These are phyloP conservation scores for Tolypocladium album DNA, from an alignment of 2,329 filamentous ascomycete species.

Conservation along the genomic window DNA sequence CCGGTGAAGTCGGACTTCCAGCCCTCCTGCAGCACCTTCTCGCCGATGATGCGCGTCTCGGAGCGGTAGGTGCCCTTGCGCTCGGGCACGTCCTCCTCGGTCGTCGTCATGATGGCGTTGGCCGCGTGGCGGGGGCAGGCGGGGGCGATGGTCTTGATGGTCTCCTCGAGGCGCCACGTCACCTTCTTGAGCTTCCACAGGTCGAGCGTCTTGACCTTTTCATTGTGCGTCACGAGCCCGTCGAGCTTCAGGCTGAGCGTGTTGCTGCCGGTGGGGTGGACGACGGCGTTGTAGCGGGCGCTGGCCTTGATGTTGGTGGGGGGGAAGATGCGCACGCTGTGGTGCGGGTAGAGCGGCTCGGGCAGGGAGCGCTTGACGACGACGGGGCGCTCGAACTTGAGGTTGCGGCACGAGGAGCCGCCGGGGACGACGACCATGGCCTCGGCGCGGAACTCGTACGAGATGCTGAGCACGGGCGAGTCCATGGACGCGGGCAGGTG, in stretches of 20 bases:
- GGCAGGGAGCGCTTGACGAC: conserved; percentile 69
- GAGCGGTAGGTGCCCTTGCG: conserved; percentile 63
- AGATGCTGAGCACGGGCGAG: conserved; percentile 58
- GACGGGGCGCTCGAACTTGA: conserved; percentile 57
- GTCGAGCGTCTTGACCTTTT: conserved; percentile 59
- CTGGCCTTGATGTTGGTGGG: conserved; percentile 87
- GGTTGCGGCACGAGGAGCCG: conserved; percentile 23
- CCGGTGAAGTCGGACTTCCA: conserved; percentile 68
- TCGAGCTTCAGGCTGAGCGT: conserved; percentile 71
- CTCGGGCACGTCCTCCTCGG: conserved; percentile 12
- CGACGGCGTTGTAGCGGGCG: conserved; percentile 70
- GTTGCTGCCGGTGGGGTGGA: conserved; percentile 79
- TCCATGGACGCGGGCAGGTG: conserved; percentile 78
- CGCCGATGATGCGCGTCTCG: conserved; percentile 67
- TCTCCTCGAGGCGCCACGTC: conserved; percentile 89
- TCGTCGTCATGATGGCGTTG: conserved; percentile 16
- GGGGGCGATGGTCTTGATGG: conserved; percentile 64
- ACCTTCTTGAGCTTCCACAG: conserved; percentile 85
- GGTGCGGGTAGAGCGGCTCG: conserved; percentile 67
- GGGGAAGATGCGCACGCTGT: conserved; percentile 88
- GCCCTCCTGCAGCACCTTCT: conserved; percentile 70
- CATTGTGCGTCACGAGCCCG: conserved; percentile 66
- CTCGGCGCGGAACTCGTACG: conserved; percentile 68
- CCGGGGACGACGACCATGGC: conserved; percentile 48
- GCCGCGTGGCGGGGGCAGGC: conserved; percentile 68